These are phyloP conservation scores for Fomitopsis betulina DNA, from an alignment of 1,284 basidiomycete genomes.

Conservation along the genomic window DNA sequence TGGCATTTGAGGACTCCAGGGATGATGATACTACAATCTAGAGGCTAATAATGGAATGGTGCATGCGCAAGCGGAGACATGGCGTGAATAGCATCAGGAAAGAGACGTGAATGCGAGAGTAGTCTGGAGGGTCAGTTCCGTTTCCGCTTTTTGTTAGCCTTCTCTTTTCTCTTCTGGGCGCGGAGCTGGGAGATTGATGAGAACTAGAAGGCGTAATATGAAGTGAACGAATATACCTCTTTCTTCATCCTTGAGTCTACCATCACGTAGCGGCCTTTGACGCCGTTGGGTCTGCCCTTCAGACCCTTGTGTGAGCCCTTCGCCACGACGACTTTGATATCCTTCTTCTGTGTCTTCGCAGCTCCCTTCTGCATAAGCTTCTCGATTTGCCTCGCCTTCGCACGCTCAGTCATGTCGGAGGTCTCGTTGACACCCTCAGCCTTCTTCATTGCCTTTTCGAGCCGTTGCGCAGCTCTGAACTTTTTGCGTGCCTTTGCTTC, in stretches of 20 bases:
- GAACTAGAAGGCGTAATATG: constrained; percentile 7
- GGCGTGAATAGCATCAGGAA: not conserved
- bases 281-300: constrained; percentile 93
- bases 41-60: not conserved
- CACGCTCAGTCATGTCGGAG: constrained; percentile 87
- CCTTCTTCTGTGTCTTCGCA: constrained; percentile 71
- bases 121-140: constrained; percentile 15
- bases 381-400: constrained; percentile 92
- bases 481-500: constrained; percentile 99
- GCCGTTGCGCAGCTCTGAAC: constrained; percentile 77
- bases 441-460: constrained; percentile 95
- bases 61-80: not conserved
- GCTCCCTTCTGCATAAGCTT: constrained; percentile 85
- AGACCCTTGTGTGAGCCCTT: constrained; percentile 87
- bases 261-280: constrained; percentile 93
- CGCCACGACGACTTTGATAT: constrained; percentile 89
- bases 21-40: constrained; percentile 1
- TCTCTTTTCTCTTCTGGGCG: constrained; percentile 67
- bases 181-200: constrained; percentile 44
- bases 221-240: constrained; percentile 45
- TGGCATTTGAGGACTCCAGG: not conserved
- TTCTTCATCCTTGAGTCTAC: constrained; percentile 86
- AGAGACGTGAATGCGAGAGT: constrained; percentile 1
- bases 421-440: constrained; percentile 93
- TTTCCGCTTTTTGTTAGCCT: constrained; percentile 58